Conservation (phyloP, 2,329 filamentous ascomycete genomes). For the Penicillium sp. region DNA sequence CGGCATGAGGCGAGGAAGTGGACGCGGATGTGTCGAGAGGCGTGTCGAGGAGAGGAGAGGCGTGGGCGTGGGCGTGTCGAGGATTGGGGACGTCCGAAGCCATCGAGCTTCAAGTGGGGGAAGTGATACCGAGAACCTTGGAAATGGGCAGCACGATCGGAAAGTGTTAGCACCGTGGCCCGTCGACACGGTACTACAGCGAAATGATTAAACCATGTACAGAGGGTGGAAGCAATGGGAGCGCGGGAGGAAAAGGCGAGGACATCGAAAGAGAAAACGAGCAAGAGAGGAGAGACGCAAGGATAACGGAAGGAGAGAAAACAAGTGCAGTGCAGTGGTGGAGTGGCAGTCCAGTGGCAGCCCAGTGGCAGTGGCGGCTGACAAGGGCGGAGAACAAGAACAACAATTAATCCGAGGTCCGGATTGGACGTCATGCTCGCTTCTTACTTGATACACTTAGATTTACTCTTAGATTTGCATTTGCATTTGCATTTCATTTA, state of each 20-base stretch:
- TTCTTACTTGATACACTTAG: too few relatives aligned
- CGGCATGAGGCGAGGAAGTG: conserved; percentile 13
- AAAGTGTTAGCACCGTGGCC: conserved; percentile 22
- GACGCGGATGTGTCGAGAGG: conserved; percentile 24
- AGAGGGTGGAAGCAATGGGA: not conserved
- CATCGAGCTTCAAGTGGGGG: conserved; percentile 21
- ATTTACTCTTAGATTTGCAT: too few relatives aligned
- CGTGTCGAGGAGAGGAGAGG: conserved; percentile 7
- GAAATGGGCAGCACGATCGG: conserved; percentile 4
- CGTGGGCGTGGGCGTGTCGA: conserved; percentile 3
- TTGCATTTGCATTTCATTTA: too few relatives aligned
- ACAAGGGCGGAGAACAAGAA: conserved; percentile 36
- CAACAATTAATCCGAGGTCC: conserved; percentile 29
- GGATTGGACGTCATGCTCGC: conserved; percentile 15
- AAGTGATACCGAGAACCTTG: conserved; percentile 6
- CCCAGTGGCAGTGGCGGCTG: conserved; percentile 38
- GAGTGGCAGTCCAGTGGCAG: too few relatives aligned
- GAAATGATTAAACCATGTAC: conserved; percentile 33
- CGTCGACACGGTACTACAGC: conserved; percentile 27
- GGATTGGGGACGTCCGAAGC: conserved; percentile 16
- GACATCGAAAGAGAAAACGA: conserved; percentile 4
- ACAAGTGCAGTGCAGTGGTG: too few relatives aligned
- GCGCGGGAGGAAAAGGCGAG: conserved; percentile 24
- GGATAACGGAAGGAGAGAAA: conserved; percentile 21
- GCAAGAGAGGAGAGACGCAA: not conserved